Evolutionary conservation across 2,329 filamentous ascomycete genomes (phyloP).

Genomic region (Epichloe gansuensis): DNA sequence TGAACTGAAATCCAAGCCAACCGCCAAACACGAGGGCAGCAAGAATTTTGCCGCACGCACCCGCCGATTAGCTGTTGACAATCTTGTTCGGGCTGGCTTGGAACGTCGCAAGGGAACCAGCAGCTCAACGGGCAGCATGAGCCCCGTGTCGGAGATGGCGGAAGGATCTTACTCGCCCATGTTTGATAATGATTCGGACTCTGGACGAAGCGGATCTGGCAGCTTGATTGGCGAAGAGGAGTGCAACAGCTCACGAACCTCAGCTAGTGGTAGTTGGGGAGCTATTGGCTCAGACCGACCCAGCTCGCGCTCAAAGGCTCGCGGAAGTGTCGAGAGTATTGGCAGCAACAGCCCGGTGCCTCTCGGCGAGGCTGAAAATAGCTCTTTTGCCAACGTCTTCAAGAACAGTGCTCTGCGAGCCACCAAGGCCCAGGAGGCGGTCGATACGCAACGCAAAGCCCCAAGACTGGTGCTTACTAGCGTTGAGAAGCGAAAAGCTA

Average conservation of each 20-base stretch:
- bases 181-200: conserved; percentile 63
- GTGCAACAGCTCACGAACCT: conserved; percentile 62
- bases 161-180: conserved; percentile 54
- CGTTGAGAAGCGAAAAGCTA: conserved; percentile 71
- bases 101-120: conserved; percentile 69
- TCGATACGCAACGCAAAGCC: conserved; percentile 60
- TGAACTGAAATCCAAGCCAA: conserved; percentile 80
- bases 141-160: conserved; percentile 72
- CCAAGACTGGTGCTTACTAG: conserved; percentile 79
- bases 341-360: conserved; percentile 37
- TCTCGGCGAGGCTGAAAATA: conserved; percentile 32
- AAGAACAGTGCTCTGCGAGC: conserved; percentile 43
- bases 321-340: conserved; percentile 49
- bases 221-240: conserved; percentile 65
- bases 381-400: conserved; percentile 55
- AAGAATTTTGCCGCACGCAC: conserved; percentile 94
- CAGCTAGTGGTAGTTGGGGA: conserved; percentile 57
- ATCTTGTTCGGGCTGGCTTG: conserved; percentile 77
- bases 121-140: conserved; percentile 64
- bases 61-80: conserved; percentile 82
- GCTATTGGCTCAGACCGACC: conserved; percentile 84
- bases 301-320: conserved; percentile 53
- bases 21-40: conserved; percentile 86
- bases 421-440: conserved; percentile 39
- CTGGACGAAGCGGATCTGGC: conserved; percentile 59